phyloP scores from a whole-genome alignment of 768 basidiomycete genomes.

The Bullera alba region DNA sequence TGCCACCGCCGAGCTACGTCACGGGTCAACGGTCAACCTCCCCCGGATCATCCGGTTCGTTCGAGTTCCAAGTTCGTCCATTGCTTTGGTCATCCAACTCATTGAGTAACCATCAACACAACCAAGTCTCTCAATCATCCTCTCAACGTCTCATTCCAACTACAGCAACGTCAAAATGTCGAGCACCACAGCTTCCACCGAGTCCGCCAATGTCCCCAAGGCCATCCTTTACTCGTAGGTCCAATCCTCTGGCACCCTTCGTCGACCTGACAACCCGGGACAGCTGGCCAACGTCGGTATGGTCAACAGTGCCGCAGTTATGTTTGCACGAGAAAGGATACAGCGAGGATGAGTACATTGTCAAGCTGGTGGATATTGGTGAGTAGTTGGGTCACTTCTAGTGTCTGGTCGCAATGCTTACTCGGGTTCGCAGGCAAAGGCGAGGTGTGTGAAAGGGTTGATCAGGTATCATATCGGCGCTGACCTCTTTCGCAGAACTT shows the following conservation, averaged over 20 bases:
- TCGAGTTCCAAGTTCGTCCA: too few relatives aligned
- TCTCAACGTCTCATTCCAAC: not conserved
- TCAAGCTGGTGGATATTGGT: slow-evolving; percentile 50
- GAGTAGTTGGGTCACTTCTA: slow-evolving; percentile 6
- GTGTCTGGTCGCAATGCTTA: not conserved
- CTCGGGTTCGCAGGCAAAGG: slow-evolving; percentile 55
- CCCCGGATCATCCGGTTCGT: too few relatives aligned
- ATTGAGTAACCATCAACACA: too few relatives aligned
- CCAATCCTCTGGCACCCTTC: not conserved
- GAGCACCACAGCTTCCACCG: not conserved
- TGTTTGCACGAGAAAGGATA: slow-evolving; percentile 70
- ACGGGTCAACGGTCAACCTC: too few relatives aligned
- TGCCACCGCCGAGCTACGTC: too few relatives aligned
- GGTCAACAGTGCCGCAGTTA: slow-evolving; percentile 45
- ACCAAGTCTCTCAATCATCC: too few relatives aligned
- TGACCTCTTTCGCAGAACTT: slow-evolving; percentile 53
- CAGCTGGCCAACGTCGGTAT: slow-evolving; percentile 40
- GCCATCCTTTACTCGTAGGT: slow-evolving; percentile 68
- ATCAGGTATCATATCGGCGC: not conserved
- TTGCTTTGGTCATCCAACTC: too few relatives aligned
- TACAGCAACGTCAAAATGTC: not conserved
- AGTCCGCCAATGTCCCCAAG: slow-evolving; percentile 52
- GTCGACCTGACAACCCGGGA: not conserved
- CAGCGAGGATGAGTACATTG: slow-evolving; percentile 64
- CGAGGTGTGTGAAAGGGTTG: slow-evolving; percentile 38